Percentiles rank a stretch among this genome's conserved stretches.
Conservation (phyloP, 176 grass and related monocot species). For the Aegilops tauschii region DNA sequence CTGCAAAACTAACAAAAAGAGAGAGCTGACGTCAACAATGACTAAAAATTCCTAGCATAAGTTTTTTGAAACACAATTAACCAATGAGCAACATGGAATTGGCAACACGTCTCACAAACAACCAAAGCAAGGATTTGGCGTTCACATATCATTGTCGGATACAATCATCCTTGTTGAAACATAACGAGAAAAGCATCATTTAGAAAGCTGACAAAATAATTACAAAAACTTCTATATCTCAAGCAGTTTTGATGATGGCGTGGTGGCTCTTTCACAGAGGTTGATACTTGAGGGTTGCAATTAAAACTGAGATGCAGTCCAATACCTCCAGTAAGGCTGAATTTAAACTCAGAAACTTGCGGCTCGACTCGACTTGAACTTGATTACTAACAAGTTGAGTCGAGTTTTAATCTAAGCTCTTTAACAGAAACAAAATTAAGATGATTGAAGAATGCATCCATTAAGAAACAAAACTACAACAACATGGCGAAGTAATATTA, state of each 20-base stretch:
- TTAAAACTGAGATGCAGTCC: too few species aligned
- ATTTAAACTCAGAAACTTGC: too few species aligned
- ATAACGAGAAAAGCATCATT: neutral
- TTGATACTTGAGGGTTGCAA: too few species aligned
- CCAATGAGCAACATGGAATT: neutral
- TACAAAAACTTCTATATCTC: neutral
- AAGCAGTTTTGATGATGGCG: neutral
- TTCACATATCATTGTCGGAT: neutral
- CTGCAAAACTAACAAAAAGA: too few species aligned
- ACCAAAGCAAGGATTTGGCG: neutral
- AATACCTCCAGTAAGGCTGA: too few species aligned
- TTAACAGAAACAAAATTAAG: too few species aligned
- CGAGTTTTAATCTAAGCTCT: too few species aligned
- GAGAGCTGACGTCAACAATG: neutral
- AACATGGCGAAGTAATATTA: neutral
- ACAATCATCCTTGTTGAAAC: neutral
- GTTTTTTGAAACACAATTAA: neutral
- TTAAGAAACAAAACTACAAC: neutral
- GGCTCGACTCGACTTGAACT: too few species aligned
- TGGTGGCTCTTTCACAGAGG: neutral
- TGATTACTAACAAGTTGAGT: too few species aligned
- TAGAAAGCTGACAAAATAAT: neutral
- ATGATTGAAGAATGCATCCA: neutral
- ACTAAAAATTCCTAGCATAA: neutral
- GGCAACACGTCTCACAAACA: neutral